Evolutionary conservation across 1,284 basidiomycete species (phyloP).

Genomic region (Puccinia brachypodii): DNA sequence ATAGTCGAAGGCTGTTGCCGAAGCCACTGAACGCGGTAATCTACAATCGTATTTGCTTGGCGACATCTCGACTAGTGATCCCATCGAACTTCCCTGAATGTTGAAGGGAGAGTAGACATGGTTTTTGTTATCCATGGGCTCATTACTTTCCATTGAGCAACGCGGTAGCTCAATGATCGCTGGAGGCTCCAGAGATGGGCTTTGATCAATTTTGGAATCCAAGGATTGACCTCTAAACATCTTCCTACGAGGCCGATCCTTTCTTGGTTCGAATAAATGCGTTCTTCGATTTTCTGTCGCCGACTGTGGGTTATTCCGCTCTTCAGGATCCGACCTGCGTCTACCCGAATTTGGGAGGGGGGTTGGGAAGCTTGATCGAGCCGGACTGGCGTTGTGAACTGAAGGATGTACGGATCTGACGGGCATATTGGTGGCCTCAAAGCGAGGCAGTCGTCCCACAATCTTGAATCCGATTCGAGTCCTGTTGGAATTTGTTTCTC

Average conservation of each 20-base stretch:
- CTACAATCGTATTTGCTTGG: background rate
- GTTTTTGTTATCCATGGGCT: background rate
- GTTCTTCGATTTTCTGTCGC: background rate
- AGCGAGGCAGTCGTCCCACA: background rate
- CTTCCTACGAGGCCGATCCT: background rate
- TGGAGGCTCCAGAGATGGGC: background rate
- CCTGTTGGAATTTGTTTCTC: background rate
- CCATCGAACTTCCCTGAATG: background rate
- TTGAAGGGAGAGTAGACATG: background rate
- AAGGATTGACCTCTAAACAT: background rate
- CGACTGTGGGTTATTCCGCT: background rate
- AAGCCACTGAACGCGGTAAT: background rate
- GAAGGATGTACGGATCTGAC: conserved; percentile 8
- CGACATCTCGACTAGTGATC: conserved; percentile 8
- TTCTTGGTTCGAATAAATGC: background rate
- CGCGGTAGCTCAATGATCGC: background rate
- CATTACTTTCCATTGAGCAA: background rate
- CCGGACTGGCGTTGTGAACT: conserved; percentile 5
- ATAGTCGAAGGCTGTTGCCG: background rate
- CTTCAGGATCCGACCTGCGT: background rate
- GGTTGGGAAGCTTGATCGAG: background rate
- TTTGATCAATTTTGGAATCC: background rate
- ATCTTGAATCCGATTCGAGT: background rate
- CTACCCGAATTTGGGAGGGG: background rate
- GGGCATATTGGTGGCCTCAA: background rate